Evolutionary conservation across 805 yeast species (phyloP).

Genomic region (Torulaspora gathmanii): DNA sequence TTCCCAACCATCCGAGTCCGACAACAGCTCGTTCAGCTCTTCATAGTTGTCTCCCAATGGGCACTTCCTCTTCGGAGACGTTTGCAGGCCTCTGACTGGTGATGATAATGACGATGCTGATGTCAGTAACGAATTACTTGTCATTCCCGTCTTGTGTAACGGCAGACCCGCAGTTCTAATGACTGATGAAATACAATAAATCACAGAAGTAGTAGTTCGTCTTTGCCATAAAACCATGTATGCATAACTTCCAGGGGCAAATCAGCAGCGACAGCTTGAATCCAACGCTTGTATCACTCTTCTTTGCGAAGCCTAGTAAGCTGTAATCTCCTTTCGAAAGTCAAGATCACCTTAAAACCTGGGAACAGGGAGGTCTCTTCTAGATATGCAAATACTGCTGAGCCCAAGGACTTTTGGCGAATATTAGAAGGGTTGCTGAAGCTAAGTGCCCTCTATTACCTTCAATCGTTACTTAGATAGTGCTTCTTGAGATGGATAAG

Average conservation of each 20-base stretch:
- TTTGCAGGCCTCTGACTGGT: neutral
- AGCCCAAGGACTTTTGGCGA: neutral
- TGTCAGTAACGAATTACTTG: conserved; percentile 2
- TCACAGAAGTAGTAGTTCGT: neutral
- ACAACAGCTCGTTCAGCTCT: conserved; percentile 20
- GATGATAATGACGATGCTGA: conserved; percentile 3
- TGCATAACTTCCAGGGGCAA: conserved; percentile 5
- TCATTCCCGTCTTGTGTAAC: conserved; percentile 7
- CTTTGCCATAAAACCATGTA: conserved; percentile 8
- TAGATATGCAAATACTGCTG: neutral
- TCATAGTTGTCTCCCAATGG: conserved; percentile 11
- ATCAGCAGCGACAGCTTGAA: neutral
- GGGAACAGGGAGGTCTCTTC: neutral
- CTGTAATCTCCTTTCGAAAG: neutral
- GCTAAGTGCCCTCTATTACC: neutral
- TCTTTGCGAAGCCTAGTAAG: neutral
- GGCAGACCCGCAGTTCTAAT: neutral
- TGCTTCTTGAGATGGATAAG: neutral
- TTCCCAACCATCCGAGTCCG: conserved; percentile 31
- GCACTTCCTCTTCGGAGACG: neutral
- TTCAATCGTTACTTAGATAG: neutral
- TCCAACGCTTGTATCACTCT: neutral
- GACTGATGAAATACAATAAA: neutral
- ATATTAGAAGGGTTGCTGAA: neutral
- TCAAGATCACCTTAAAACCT: neutral